A percentile compares a stretch with the other conserved stretches of the same genome.
Evolutionary conservation across 139 green algal species (phyloP).

Genomic region (Asterochloris erici): DNA sequence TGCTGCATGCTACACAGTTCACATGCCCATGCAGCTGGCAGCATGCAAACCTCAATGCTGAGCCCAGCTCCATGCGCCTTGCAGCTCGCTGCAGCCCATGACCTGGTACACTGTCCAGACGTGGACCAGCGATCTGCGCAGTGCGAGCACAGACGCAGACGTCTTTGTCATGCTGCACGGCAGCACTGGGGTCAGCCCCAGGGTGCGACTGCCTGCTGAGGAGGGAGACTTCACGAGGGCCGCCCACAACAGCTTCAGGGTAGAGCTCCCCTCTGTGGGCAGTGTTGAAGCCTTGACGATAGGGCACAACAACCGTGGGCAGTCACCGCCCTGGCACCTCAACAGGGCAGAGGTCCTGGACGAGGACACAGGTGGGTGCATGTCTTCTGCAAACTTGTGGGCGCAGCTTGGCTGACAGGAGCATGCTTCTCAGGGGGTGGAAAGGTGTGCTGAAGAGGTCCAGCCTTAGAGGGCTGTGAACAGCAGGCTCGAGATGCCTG

Average conservation of each 20-base stretch:
- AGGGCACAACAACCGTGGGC: conserved; percentile 45
- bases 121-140: conserved; percentile 42
- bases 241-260: conserved; percentile 52
- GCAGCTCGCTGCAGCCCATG: background rate
- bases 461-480: too few species aligned
- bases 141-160: conserved; percentile 46
- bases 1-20: too few species aligned
- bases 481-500: too few species aligned
- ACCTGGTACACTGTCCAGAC: conserved; percentile 18
- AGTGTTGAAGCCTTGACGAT: conserved; percentile 48
- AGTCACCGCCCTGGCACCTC: conserved; percentile 53
- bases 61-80: background rate
- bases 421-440: background rate
- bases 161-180: conserved; percentile 54
- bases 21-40: too few species aligned
- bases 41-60: too few species aligned
- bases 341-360: conserved; percentile 58
- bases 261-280: conserved; percentile 56
- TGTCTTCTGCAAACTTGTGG: background rate
- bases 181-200: conserved; percentile 35
- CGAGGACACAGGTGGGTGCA: conserved; percentile 33
- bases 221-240: conserved; percentile 60
- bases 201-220: conserved; percentile 38
- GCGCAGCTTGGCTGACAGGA: background rate
- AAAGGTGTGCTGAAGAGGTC: too few species aligned